Evolutionary conservation across 306 rosid genomes (phyloP).

Genomic region (barrel medic (Medicago truncatula)): DNA sequence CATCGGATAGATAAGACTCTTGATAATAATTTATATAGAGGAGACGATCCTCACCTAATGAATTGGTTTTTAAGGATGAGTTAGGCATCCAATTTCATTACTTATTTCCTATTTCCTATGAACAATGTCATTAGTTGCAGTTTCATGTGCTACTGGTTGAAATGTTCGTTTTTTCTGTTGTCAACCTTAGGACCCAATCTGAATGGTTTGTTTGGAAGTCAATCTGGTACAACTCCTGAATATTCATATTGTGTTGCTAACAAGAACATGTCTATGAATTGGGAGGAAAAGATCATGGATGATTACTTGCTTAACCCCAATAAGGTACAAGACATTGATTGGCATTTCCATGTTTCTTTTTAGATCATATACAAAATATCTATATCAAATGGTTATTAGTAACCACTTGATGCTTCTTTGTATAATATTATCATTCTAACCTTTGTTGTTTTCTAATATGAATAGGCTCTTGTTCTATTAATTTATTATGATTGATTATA

Average conservation of each 20-base stretch:
- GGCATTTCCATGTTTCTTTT: slow-evolving; percentile 1
- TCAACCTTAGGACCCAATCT: slow-evolving; percentile 74
- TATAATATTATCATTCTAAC: not conserved
- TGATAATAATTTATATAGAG: too few species aligned
- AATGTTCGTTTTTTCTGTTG: not conserved
- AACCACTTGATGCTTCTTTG: not conserved
- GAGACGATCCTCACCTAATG: too few species aligned
- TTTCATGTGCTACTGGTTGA: not conserved
- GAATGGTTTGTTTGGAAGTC: slow-evolving; percentile 92
- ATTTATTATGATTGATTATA: not conserved
- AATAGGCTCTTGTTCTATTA: slow-evolving; percentile 7
- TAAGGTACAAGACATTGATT: slow-evolving; percentile 56
- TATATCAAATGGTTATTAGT: not conserved
- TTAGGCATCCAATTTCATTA: too few species aligned
- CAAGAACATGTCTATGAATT: slow-evolving; percentile 86
- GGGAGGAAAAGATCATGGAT: slow-evolving; percentile 88
- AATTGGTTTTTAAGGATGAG: too few species aligned
- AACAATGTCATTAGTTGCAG: not conserved
- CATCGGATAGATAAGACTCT: too few species aligned
- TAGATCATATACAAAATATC: not conserved
- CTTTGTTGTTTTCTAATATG: slow-evolving; percentile 10
- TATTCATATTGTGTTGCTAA: slow-evolving; percentile 88
- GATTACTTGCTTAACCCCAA: slow-evolving; percentile 94
- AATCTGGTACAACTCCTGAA: slow-evolving; percentile 85
- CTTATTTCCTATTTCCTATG: too few species aligned